A percentile compares a stretch with the other conserved stretches of the same genome.
Conservation (phyloP, 805 yeast species). For the Ogataea methanolica region DNA sequence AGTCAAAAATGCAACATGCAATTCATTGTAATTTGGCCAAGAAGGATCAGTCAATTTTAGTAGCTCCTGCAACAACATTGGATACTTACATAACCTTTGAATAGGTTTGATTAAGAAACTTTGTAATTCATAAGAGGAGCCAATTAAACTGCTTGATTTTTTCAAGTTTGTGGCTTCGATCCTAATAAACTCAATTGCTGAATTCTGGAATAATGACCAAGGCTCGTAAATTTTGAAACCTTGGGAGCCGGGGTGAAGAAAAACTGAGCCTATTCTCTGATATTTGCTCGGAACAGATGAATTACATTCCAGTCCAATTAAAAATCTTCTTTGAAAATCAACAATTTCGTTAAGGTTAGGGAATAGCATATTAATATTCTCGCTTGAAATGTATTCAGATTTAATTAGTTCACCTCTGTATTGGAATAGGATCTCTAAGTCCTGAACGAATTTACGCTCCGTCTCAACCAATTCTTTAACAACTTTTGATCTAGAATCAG, state of each 20-base stretch:
- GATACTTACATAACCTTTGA: conserved; percentile 94
- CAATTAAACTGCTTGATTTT: conserved; percentile 56
- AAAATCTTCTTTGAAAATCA: conserved; percentile 87
- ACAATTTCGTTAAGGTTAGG: conserved; percentile 81
- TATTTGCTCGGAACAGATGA: conserved; percentile 65
- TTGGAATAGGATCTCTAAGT: conserved; percentile 65
- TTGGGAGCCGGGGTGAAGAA: conserved; percentile 71
- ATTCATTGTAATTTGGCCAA: conserved; percentile 58
- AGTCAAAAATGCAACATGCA: conserved; percentile 63
- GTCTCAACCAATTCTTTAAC: conserved; percentile 81
- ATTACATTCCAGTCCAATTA: conserved; percentile 87
- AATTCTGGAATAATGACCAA: conserved; percentile 87
- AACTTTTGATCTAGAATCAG: conserved; percentile 68
- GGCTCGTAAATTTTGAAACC: conserved; percentile 89
- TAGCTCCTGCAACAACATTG: conserved; percentile 72
- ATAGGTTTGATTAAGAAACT: conserved; percentile 89
- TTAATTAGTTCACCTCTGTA: conserved; percentile 66
- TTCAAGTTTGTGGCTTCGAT: conserved; percentile 55
- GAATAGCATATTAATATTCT: conserved; percentile 73
- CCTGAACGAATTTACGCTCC: conserved; percentile 90
- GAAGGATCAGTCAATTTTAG: conserved; percentile 55
- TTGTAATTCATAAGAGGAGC: conserved; percentile 84
- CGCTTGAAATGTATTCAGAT: conserved; percentile 67
- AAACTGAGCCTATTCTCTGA: conserved; percentile 86
- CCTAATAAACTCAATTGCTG: conserved; percentile 77